Evolutionary conservation across 202 grass and related monocot species (phyloP).

Genomic region (Schoenoplectus triqueter): DNA sequence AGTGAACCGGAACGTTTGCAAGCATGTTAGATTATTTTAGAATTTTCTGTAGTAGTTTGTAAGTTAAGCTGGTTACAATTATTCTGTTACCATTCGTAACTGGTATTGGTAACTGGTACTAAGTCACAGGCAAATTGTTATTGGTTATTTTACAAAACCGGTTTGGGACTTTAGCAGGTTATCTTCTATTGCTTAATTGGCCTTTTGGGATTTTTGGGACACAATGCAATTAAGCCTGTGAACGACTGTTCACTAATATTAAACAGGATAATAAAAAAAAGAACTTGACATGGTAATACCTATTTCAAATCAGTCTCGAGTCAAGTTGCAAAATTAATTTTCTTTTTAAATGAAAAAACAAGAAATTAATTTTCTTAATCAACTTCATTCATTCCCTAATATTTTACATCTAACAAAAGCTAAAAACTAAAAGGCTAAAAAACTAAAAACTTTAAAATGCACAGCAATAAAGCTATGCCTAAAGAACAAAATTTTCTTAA

Average conservation of each 20-base stretch:
- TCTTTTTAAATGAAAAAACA: not conserved
- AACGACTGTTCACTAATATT: no score
- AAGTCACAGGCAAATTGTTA: no score
- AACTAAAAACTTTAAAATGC: not conserved
- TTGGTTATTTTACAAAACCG: not conserved
- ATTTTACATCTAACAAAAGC: slow-evolving; percentile 41
- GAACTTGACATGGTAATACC: not conserved
- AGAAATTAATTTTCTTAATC: not conserved
- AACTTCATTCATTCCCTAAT: slow-evolving; percentile 36
- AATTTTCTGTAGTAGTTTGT: not conserved
- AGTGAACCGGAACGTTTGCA: no score
- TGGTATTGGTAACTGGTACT: no score
- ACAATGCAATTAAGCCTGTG: no score
- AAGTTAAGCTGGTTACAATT: not conserved
- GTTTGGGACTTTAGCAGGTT: not conserved
- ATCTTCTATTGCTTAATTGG: not conserved
- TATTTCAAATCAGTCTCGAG: not conserved
- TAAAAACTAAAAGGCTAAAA: not conserved
- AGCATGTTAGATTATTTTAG: no score
- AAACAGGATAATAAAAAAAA: no score
- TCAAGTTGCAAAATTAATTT: not conserved
- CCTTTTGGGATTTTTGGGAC: no score
- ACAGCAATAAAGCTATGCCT: not conserved
- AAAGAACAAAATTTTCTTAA: slow-evolving; percentile 31
- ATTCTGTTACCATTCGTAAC: no score